A percentile compares a stretch with the other conserved stretches of the same genome.
phyloP scores from a whole-genome alignment of 176 grass and related monocot genomes.

The Eragrostis nindensis region DNA sequence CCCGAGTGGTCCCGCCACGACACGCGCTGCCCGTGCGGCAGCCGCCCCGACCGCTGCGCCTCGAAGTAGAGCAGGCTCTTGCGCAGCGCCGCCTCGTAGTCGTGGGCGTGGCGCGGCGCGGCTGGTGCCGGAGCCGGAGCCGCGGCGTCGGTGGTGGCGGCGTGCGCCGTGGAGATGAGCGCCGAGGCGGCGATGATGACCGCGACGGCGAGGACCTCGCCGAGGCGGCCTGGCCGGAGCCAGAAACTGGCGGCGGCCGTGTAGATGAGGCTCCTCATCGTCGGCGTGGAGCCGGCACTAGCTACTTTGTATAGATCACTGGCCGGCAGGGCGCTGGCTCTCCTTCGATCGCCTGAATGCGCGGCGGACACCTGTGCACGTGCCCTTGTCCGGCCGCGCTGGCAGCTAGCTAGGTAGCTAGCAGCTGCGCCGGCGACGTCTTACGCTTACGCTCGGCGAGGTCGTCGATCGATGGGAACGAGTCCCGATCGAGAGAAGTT shows the following conservation, averaged over 20 bases:
- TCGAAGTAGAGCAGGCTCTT: slow-evolving; percentile 99
- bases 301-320: too few species aligned
- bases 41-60: slow-evolving; percentile 84
- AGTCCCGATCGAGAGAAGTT: too few species aligned
- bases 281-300: not conserved
- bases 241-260: not conserved
- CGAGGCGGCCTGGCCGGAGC: not conserved
- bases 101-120: slow-evolving; percentile 26
- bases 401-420: too few species aligned
- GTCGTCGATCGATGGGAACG: too few species aligned
- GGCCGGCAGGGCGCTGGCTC: too few species aligned
- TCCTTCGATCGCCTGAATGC: not conserved
- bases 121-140: not conserved
- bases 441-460: too few species aligned
- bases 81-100: slow-evolving; percentile 73
- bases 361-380: too few species aligned
- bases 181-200: not conserved
- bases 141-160: not conserved
- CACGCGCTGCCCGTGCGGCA: slow-evolving; percentile 85
- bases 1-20: slow-evolving; percentile 88
- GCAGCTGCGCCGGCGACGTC: too few species aligned
- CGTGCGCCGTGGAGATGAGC: not conserved
- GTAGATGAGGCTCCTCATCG: slow-evolving; percentile 1
- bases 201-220: not conserved
- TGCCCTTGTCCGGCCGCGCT: too few species aligned